These are phyloP conservation scores for Sphaerostilbella broomeana DNA, from an alignment of 2,329 filamentous ascomycete genomes.

Conservation along the genomic window DNA sequence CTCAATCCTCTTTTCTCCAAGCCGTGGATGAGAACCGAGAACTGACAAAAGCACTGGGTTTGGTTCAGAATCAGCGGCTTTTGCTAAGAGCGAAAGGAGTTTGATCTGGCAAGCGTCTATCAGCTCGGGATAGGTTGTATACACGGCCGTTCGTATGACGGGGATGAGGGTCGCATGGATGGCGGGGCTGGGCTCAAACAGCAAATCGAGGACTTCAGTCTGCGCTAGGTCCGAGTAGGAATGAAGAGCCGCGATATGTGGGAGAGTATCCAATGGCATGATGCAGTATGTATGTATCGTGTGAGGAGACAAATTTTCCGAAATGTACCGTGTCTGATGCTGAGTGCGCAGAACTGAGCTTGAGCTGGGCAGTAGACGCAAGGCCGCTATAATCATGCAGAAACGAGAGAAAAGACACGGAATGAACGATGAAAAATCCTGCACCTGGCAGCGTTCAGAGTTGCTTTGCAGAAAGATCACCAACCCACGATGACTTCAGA, in stretches of 20 bases:
- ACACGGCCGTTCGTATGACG: slow-evolving; percentile 49
- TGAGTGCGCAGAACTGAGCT: too few relatives aligned
- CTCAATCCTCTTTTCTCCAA: slow-evolving; percentile 76
- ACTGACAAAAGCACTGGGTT: slow-evolving; percentile 58
- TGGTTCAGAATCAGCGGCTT: slow-evolving; percentile 41
- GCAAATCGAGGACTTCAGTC: slow-evolving; percentile 58
- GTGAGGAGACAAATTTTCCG: too few relatives aligned
- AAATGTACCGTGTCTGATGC: too few relatives aligned
- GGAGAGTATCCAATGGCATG: slow-evolving; percentile 36
- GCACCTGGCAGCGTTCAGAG: background rate
- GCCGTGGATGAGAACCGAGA: slow-evolving; percentile 72
- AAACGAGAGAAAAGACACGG: too few relatives aligned
- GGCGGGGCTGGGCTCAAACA: slow-evolving; percentile 76
- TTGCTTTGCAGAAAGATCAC: slow-evolving; percentile 2
- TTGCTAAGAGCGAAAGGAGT: slow-evolving; percentile 53
- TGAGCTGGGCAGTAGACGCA: background rate
- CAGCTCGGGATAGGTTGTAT: slow-evolving; percentile 61
- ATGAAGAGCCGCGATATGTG: slow-evolving; percentile 49
- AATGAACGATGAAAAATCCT: too few relatives aligned
- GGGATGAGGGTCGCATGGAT: slow-evolving; percentile 68
- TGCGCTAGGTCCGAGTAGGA: slow-evolving; percentile 49
- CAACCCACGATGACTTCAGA: slow-evolving; percentile 1
- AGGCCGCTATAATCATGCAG: background rate
- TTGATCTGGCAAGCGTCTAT: slow-evolving; percentile 59
- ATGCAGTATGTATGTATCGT: slow-evolving; percentile 3